A percentile compares a stretch with the other conserved stretches of the same genome.
These are phyloP conservation scores for Saccharomyces hybrid DNA, from an alignment of 1,139 yeast genomes.

Conservation along the genomic window DNA sequence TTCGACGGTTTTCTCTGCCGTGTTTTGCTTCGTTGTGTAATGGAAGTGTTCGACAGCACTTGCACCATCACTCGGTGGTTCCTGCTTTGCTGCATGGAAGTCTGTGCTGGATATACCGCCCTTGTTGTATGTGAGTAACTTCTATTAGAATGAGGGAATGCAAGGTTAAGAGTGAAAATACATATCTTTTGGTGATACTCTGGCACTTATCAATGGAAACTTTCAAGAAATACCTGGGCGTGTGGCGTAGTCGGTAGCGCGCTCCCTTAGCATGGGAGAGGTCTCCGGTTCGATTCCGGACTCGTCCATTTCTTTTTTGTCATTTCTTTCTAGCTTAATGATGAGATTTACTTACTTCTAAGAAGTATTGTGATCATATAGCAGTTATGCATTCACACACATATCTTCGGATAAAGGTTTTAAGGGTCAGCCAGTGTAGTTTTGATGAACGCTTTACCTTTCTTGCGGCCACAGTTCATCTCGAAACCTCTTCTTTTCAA, in stretches of 20 bases:
- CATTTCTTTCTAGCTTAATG: neutral
- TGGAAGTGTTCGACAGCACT: neutral
- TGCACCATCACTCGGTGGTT: neutral
- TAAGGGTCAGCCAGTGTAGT: neutral
- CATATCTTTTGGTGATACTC: too few species aligned
- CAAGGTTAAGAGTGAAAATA: neutral
- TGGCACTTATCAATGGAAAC: too few species aligned
- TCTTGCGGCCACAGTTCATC: neutral
- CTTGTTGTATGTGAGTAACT: neutral
- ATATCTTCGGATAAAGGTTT: neutral
- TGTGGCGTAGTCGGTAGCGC: conserved; percentile 25
- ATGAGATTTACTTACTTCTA: neutral
- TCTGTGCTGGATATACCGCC: neutral
- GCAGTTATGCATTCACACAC: neutral
- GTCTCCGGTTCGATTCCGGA: conserved; percentile 23
- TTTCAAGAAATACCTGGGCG: conserved; percentile 12
- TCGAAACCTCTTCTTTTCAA: neutral
- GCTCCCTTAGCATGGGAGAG: conserved; percentile 24
- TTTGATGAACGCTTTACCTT: neutral
- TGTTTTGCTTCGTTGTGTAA: neutral
- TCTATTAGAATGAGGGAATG: neutral
- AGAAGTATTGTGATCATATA: neutral
- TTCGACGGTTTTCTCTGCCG: neutral
- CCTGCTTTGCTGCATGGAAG: neutral
- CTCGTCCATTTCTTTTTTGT: conserved; percentile 9